A percentile compares a stretch with the other conserved stretches of the same genome.
Evolutionary conservation across 129 eudicot species (phyloP).

Genomic region (Escallonia rubra): DNA sequence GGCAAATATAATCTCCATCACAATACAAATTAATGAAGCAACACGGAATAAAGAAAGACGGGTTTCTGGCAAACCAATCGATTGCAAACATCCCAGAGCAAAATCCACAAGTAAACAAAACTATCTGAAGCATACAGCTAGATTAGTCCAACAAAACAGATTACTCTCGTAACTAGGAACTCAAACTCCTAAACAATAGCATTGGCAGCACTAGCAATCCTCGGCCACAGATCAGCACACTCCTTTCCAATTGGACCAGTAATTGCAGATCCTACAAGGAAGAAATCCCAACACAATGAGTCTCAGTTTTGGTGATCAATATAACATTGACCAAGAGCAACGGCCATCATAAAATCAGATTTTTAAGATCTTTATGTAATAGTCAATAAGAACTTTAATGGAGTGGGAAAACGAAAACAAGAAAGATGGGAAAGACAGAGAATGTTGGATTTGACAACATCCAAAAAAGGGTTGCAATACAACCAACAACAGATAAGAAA

Average conservation of each 20-base stretch:
- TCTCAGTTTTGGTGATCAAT: neutral
- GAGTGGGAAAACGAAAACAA: neutral
- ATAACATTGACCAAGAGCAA: neutral
- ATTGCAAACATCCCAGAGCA: no score
- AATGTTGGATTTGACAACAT: neutral
- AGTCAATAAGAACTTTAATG: neutral
- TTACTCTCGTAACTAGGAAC: neutral
- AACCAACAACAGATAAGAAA: no score
- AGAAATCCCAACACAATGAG: neutral
- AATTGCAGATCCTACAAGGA: constrained; percentile 71
- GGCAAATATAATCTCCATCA: no score
- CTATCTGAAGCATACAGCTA: no score
- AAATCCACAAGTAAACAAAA: no score
- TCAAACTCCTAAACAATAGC: constrained; percentile 56
- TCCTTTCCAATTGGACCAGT: constrained; percentile 95
- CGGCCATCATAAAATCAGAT: neutral
- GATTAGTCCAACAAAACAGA: no score
- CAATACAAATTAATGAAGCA: no score
- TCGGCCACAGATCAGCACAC: constrained; percentile 92
- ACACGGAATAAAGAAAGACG: no score
- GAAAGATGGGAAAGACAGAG: neutral
- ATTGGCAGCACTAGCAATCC: constrained; percentile 91
- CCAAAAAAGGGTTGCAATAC: no score
- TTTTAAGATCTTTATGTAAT: neutral
- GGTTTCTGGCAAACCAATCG: no score